Base-by-base conservation (phyloP, 2,329 filamentous ascomycete genomes). In the Fusarium nygamai region DNA sequence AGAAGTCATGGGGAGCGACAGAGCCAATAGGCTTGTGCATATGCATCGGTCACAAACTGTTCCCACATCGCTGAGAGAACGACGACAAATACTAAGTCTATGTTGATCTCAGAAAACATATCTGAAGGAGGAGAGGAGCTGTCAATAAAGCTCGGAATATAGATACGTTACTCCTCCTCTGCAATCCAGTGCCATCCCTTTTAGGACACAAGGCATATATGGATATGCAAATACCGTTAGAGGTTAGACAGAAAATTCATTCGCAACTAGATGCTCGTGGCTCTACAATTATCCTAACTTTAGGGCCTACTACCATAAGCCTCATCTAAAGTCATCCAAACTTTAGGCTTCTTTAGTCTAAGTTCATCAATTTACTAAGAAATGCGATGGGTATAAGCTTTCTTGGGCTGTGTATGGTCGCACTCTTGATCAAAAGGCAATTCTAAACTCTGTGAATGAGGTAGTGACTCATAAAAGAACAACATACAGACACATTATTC, bases 401-500 rank as follows among this genome's bases (percentile, higher is more conserved):
- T 34, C 17, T 24, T 24, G 12, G 4, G 17, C 10, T 11, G 9
- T 7, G 17, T 24, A 16, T 34, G 17, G 17, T 6, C 31, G 19
- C 8, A 19, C 11, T 51, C 16, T 6, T 24, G 8, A 51, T 7
- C 2, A 19, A 34, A 51, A 34, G 22, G 22, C 12, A 3, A 34
- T 20, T 51, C 0, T 10, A 34, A 34, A 51, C 48, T 34, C 12
- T 34, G 8, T 5, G 4, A 14, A 10, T 13, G 3, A 19, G 16
- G 12, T 5, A 1, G 4, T 33, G 29, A 17, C 29, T 50, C 7
- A n/a, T 10, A 19, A 9, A 50, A 22, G 7, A 1, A 33, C 20
- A 0, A n/a, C 22, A 33, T 0, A 33, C 13, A 1, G 7, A n/a
- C 4, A 0, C 7, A 17, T 11, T 5, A 6, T 33, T n/a, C n/a